These are phyloP conservation scores for Pichia cabralensis DNA, from an alignment of 805 yeast genomes.

Conservation along the genomic window DNA sequence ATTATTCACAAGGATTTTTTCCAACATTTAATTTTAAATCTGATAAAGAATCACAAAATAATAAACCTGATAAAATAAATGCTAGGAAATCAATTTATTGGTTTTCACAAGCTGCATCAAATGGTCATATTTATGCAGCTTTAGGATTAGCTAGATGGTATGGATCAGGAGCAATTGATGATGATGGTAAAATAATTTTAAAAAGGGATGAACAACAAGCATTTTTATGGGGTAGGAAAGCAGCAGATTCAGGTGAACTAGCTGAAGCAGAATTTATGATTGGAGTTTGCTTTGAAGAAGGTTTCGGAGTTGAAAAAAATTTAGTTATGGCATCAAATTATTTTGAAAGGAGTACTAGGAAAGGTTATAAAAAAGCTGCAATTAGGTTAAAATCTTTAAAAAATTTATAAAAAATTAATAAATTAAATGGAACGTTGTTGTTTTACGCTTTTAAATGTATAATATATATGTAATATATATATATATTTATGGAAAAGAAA, in stretches of 20 bases:
- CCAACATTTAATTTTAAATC: constrained; percentile 25
- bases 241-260: constrained; percentile 46
- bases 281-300: constrained; percentile 59
- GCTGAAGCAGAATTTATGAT: constrained; percentile 59
- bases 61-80: constrained; percentile 30
- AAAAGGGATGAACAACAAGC: constrained; percentile 54
- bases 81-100: constrained; percentile 58
- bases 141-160: constrained; percentile 72
- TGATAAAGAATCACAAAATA: constrained; percentile 21
- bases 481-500: too few relatives aligned
- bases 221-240: constrained; percentile 52
- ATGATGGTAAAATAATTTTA: constrained; percentile 25
- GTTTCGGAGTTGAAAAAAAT: constrained; percentile 44
- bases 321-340: constrained; percentile 35
- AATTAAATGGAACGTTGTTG: too few relatives aligned
- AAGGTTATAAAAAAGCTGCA: constrained; percentile 51
- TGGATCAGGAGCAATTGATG: constrained; percentile 52
- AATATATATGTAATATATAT: too few relatives aligned
- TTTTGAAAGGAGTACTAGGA: constrained; percentile 50
- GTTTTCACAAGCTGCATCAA: constrained; percentile 60
- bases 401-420: too few relatives aligned
- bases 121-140: constrained; percentile 58
- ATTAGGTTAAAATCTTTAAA: constrained; percentile 24
- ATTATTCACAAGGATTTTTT: constrained; percentile 56
- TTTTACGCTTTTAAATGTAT: too few relatives aligned